These are phyloP conservation scores for Simplicillium aogashimaense DNA, from an alignment of 2,329 filamentous ascomycete genomes.

Conservation along the genomic window DNA sequence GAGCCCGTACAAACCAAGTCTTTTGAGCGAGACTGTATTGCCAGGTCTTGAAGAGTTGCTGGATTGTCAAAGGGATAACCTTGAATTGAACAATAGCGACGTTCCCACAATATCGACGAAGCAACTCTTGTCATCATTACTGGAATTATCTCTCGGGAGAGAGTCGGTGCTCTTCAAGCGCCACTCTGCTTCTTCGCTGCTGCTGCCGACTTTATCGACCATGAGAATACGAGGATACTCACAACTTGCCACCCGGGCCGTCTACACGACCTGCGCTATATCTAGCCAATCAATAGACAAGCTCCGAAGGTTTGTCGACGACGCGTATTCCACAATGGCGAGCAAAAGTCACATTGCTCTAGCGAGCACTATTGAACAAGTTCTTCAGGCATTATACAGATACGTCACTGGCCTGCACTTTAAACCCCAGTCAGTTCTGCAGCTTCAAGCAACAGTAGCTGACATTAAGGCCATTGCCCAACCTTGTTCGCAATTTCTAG, in stretches of 20 bases:
- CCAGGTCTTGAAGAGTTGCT: constrained; percentile 56
- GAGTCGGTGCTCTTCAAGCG: constrained; percentile 63
- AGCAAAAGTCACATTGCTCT: constrained; percentile 41
- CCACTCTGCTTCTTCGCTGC: constrained; percentile 39
- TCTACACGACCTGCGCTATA: constrained; percentile 35
- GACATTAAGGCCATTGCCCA: too few species aligned
- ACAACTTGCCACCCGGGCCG: constrained; percentile 31
- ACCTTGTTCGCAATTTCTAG: too few species aligned
- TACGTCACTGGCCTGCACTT: constrained; percentile 34
- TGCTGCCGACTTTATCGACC: constrained; percentile 35
- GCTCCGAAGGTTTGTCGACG: constrained; percentile 35
- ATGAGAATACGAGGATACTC: constrained; percentile 49
- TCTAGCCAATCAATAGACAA: constrained; percentile 37
- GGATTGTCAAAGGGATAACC: constrained; percentile 26
- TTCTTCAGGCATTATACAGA: constrained; percentile 38
- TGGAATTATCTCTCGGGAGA: constrained; percentile 59
- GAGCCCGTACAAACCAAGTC: constrained; percentile 30
- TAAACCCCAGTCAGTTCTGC: constrained; percentile 36
- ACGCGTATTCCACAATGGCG: constrained; percentile 31
- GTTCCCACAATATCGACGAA: constrained; percentile 35
- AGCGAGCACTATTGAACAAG: constrained; percentile 35
- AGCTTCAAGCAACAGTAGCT: constrained; percentile 29
- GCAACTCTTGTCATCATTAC: constrained; percentile 45
- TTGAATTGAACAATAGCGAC: constrained; percentile 24
- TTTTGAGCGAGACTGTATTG: constrained; percentile 61